phyloP scores from a whole-genome alignment of 768 basidiomycete genomes.

The Mycena venus region DNA sequence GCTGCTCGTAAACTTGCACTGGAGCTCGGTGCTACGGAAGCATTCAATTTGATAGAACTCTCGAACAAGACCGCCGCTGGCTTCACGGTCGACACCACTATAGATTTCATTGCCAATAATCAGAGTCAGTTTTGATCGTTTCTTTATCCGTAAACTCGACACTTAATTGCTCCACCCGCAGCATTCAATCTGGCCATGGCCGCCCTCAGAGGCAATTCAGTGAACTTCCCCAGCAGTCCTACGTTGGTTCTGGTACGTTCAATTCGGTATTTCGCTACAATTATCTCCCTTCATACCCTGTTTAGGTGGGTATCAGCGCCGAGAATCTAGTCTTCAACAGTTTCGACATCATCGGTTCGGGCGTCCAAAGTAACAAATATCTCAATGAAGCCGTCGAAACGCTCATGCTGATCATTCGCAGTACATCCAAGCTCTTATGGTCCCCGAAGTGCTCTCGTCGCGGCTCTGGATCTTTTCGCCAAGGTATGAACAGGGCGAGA shows the following conservation, averaged over 20 bases:
- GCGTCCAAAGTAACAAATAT: neutral
- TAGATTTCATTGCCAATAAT: slow-evolving; percentile 35
- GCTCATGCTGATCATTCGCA: neutral
- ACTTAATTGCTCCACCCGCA: neutral
- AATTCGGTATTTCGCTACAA: too few species aligned
- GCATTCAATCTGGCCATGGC: slow-evolving; percentile 18
- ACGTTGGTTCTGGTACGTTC: slow-evolving; percentile 17
- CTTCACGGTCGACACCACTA: slow-evolving; percentile 35
- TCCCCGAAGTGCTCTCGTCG: neutral
- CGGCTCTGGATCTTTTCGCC: neutral
- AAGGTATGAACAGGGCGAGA: too few species aligned
- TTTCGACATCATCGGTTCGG: neutral
- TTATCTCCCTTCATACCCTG: too few species aligned
- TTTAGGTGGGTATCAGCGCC: too few species aligned
- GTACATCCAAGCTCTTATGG: neutral
- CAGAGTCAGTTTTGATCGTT: slow-evolving; percentile 33
- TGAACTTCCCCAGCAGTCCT: slow-evolving; percentile 13
- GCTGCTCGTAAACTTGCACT: slow-evolving; percentile 35
- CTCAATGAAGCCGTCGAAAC: neutral
- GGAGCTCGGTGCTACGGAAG: slow-evolving; percentile 35
- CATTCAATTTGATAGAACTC: slow-evolving; percentile 33
- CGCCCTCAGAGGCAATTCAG: slow-evolving; percentile 19
- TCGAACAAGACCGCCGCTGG: slow-evolving; percentile 3
- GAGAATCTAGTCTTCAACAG: neutral
- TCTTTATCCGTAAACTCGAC: too few species aligned